These are phyloP conservation scores for Cichorium intybus DNA, from an alignment of 140 eudicot species.

Conservation along the genomic window DNA sequence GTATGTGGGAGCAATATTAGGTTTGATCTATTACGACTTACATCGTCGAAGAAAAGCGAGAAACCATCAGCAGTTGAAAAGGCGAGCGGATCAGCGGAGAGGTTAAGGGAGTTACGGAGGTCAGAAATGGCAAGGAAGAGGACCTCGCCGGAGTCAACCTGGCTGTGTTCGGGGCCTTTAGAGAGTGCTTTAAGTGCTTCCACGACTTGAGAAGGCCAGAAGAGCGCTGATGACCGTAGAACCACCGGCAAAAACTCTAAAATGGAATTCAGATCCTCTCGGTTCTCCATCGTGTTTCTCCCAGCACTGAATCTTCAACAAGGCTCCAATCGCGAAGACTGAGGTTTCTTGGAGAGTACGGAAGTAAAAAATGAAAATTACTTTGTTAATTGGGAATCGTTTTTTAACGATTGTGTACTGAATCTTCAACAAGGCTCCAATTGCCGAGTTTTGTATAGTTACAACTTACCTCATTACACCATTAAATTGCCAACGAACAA, in stretches of 20 bases:
- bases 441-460: too few relatives aligned
- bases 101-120: constrained; percentile 59
- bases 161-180: constrained; percentile 63
- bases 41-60: constrained; percentile 88
- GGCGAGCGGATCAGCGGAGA: constrained; percentile 31
- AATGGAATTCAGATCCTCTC: constrained; percentile 62
- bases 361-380: not conserved
- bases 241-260: constrained; percentile 55
- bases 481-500: too few relatives aligned
- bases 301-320: not conserved
- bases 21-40: constrained; percentile 20
- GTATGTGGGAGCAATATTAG: not conserved
- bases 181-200: constrained; percentile 70
- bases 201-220: constrained; percentile 72
- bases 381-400: not conserved
- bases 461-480: too few relatives aligned
- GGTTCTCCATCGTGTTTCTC: constrained; percentile 41
- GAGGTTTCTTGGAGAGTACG: not conserved
- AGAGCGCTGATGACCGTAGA: constrained; percentile 50
- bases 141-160: constrained; percentile 74
- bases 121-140: constrained; percentile 72
- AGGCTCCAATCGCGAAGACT: not conserved
- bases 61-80: constrained; percentile 55
- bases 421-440: too few relatives aligned
- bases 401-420: not conserved